A percentile compares a stretch with the other conserved stretches of the same genome.
Conservation (phyloP, 768 basidiomycete genomes). For the Termitomyces sp. region DNA sequence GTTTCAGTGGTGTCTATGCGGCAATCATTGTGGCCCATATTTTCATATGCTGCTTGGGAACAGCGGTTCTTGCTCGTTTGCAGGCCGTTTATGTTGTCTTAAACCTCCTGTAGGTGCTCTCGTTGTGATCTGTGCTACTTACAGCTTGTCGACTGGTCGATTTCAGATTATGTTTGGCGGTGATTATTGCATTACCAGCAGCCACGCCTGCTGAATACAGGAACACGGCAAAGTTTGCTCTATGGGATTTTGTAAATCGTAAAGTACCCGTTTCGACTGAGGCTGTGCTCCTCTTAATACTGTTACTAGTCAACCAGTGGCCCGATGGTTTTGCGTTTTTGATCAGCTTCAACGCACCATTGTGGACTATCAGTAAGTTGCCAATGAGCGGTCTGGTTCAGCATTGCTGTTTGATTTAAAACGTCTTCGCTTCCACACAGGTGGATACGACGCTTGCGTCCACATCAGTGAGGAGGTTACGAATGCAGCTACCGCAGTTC, state of each 20-base stretch:
- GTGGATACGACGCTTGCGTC: conserved; percentile 51
- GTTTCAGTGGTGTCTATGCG: conserved; percentile 57
- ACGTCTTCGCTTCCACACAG: conserved; percentile 11
- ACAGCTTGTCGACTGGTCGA: not conserved
- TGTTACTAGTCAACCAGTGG: conserved; percentile 51
- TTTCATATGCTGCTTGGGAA: conserved; percentile 65
- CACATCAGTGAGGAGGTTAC: conserved; percentile 73
- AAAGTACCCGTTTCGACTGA: not conserved
- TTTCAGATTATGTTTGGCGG: conserved; percentile 53
- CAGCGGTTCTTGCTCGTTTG: conserved; percentile 58
- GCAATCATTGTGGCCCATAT: conserved; percentile 65
- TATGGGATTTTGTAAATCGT: conserved; percentile 24
- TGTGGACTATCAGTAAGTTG: conserved; percentile 37
- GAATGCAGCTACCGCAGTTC: conserved; percentile 70
- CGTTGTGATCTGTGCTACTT: not conserved
- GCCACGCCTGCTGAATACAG: conserved; percentile 56
- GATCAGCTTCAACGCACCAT: conserved; percentile 36
- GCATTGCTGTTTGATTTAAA: not conserved
- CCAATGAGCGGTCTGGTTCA: conserved; percentile 7
- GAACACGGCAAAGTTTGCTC: conserved; percentile 49
- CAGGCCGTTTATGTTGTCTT: conserved; percentile 68
- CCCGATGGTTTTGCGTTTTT: conserved; percentile 56
- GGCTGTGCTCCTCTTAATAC: not conserved
- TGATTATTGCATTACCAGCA: conserved; percentile 69
- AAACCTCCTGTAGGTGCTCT: conserved; percentile 55